Evolutionary conservation across 176 grass and related monocot species (phyloP), one percentile per base, ranked within the genome.

Genomic region (Oryza punctata): DNA sequence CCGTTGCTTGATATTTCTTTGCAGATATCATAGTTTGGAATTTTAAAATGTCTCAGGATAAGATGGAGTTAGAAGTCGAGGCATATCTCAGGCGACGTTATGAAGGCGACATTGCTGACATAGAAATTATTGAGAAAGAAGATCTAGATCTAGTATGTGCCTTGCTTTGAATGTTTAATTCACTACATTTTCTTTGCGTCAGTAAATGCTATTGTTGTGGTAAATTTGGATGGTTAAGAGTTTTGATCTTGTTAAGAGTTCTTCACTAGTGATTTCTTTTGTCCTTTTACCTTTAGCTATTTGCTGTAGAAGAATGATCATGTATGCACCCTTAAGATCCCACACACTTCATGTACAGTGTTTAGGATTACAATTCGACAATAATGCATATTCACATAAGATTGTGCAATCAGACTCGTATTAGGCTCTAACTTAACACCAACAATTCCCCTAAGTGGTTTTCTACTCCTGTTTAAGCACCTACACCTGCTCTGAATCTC

Each of bases 11-110:
- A 28, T 65, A 28, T 66, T 73, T 14, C 24, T 85, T 41, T 65
- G 12, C 13, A 72, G 78, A n/a, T 67, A 49, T 73, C 76, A 12
- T 81, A 10, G 61, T 81, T 85, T 77, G 29, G 30, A 30, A 76
- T 77, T 33, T 82, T 77, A 54, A 75, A 74, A 78, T 88, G 44
- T 46, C 74, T 29, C 82, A 98, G 96, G 91, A 93, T 59, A 93
- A 98, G 68, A 94, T 88, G 93, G 96, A 95, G 63, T 79, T 93
- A 45, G 92, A 95, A 84, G 93, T 98, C 75, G 96, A 98, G 81
- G 86, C 92, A 9, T 95, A 98, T 90, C 89, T 98, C 52, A 91
- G 93, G 82, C 85, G 93, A 61, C 91, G 79, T 59, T 98, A 98
- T 70, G 91, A 98, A 93, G 89, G 89, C 26, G 67, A 94, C 88